Conservation (phyloP, 768 basidiomycete genomes). For the Psilocybe sp. region DNA sequence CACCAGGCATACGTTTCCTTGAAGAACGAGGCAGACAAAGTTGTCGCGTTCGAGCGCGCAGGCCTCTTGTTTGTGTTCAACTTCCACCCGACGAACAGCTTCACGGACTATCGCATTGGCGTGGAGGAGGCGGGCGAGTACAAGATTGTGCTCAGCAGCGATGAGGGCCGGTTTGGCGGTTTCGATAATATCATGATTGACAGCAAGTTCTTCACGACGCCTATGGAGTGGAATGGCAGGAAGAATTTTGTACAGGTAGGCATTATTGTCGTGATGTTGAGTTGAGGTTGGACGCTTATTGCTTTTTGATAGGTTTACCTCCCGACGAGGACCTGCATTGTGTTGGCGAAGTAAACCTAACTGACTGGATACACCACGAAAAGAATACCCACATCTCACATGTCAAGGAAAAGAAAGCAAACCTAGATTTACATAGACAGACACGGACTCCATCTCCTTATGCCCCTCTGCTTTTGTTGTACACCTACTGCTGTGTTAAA, state of each 20-base stretch:
- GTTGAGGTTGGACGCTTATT: conserved; percentile 1
- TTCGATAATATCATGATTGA: conserved; percentile 75
- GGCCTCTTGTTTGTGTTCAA: conserved; percentile 96
- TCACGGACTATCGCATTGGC: conserved; percentile 91
- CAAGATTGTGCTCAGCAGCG: conserved; percentile 73
- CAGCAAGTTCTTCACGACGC: conserved; percentile 73
- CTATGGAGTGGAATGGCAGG: conserved; percentile 89
- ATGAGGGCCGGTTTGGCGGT: conserved; percentile 87
- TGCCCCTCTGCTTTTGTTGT: no score
- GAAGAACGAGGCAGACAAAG: conserved; percentile 91
- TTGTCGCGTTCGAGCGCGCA: conserved; percentile 91
- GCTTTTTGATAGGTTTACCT: conserved; percentile 56
- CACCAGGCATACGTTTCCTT: conserved; percentile 86
- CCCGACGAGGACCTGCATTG: conserved; percentile 62
- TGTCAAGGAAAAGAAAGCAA: no score
- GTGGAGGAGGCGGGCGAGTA: conserved; percentile 87
- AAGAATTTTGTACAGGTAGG: conserved; percentile 86
- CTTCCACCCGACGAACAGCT: conserved; percentile 90
- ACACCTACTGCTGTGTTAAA: no score
- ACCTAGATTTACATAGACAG: no score
- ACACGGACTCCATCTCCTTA: no score
- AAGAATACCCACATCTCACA: no score
- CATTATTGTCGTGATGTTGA: background rate
- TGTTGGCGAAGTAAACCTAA: conserved; percentile 47
- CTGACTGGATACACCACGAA: no score